These are phyloP conservation scores for Malassezia sp. DNA, from an alignment of 1,284 basidiomycete genomes.

Conservation along the genomic window DNA sequence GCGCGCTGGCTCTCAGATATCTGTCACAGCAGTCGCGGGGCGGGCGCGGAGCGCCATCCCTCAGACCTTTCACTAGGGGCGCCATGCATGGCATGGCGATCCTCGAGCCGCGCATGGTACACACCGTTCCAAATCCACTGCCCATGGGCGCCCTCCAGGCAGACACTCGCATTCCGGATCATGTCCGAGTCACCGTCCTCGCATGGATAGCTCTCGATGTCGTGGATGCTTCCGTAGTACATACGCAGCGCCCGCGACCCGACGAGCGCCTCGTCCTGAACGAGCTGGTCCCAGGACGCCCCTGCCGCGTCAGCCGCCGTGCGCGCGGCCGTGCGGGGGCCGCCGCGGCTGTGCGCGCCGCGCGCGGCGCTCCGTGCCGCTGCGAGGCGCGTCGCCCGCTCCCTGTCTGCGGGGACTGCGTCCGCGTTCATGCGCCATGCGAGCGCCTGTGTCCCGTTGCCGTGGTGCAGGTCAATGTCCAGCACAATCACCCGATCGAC, in stretches of 20 bases:
- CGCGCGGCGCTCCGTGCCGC: slow-evolving; percentile 11
- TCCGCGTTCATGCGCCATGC: slow-evolving; percentile 85
- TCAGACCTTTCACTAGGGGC: slow-evolving; percentile 39
- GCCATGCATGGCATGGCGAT: neutral
- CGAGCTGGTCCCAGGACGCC: slow-evolving; percentile 14
- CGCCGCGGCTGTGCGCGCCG: slow-evolving; percentile 9
- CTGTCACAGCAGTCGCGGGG: neutral
- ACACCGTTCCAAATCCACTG: slow-evolving; percentile 58
- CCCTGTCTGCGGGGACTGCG: slow-evolving; percentile 48
- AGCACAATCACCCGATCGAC: slow-evolving; percentile 72
- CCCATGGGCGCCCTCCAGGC: slow-evolving; percentile 69
- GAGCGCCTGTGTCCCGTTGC: slow-evolving; percentile 76
- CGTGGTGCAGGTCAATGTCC: slow-evolving; percentile 85
- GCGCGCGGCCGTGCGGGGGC: slow-evolving; percentile 2
- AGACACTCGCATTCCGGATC: slow-evolving; percentile 67
- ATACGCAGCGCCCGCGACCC: slow-evolving; percentile 52
- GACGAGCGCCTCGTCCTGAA: slow-evolving; percentile 13
- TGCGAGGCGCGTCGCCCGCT: slow-evolving; percentile 23
- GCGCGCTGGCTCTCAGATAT: slow-evolving; percentile 3
- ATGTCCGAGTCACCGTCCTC: slow-evolving; percentile 72
- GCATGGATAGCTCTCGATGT: slow-evolving; percentile 77
- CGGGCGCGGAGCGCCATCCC: slow-evolving; percentile 11
- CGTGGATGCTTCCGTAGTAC: slow-evolving; percentile 80
- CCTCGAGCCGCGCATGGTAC: slow-evolving; percentile 1
- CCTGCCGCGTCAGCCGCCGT: slow-evolving; percentile 1